phyloP scores from a whole-genome alignment of 805 yeast genomes.

The Ogataea minuta region DNA sequence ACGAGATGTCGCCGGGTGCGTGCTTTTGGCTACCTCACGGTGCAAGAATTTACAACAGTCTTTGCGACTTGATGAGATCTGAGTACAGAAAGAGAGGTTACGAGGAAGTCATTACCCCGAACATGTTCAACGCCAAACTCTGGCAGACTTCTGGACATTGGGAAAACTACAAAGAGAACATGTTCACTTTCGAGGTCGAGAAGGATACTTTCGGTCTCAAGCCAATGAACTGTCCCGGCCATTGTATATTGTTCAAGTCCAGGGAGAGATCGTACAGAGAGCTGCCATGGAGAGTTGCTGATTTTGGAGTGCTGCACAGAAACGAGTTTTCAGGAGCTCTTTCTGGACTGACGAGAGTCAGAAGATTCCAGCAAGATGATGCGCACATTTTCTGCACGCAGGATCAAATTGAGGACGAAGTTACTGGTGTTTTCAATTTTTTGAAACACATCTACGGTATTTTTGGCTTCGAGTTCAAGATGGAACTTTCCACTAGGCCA shows the following conservation, averaged over 20 bases:
- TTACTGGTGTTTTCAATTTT: constrained; percentile 81
- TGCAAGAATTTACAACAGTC: constrained; percentile 89
- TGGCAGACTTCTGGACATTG: constrained; percentile 99
- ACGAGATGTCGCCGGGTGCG: constrained; percentile 97
- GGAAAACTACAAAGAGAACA: constrained; percentile 96
- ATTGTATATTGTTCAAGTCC: constrained; percentile 86
- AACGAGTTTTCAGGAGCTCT: constrained; percentile 95
- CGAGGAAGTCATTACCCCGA: constrained; percentile 98
- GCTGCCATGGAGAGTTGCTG: constrained; percentile 98
- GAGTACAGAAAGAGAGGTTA: constrained; percentile 94
- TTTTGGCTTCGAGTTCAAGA: constrained; percentile 91
- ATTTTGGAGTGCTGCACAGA: constrained; percentile 95
- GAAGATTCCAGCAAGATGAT: constrained; percentile 99
- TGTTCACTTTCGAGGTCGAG: constrained; percentile 96
- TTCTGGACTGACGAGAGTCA: constrained; percentile 92
- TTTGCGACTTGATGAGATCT: constrained; percentile 72
- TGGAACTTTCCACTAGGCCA: constrained; percentile 97
- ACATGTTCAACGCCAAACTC: constrained; percentile 94
- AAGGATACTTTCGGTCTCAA: constrained; percentile 92
- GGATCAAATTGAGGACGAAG: constrained; percentile 87
- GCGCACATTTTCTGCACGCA: constrained; percentile 96
- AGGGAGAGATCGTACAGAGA: constrained; percentile 96
- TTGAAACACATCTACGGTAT: constrained; percentile 82
- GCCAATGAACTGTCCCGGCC: constrained; percentile 93
- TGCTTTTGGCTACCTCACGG: constrained; percentile 99